These are phyloP conservation scores for Myriangium duriaei DNA, from an alignment of 2,329 filamentous ascomycete species.

Conservation along the genomic window DNA sequence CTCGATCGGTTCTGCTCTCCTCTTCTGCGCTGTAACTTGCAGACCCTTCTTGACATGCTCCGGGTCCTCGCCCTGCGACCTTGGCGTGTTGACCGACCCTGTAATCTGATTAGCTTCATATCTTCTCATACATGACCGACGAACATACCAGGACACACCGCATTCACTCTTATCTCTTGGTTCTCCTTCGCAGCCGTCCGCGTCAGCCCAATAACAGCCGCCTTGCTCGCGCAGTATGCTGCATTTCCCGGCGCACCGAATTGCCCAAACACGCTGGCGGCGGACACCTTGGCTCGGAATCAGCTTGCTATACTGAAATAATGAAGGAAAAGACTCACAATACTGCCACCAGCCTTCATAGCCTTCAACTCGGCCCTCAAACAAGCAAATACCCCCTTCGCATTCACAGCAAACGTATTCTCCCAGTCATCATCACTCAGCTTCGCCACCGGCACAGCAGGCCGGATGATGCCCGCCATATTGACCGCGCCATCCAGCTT, in stretches of 20 bases:
- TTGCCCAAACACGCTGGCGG: constrained; percentile 30
- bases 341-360: constrained; percentile 39
- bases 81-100: constrained; percentile 4
- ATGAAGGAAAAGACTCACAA: constrained; percentile 29
- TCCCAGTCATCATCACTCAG: constrained; percentile 26
- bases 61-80: constrained; percentile 3
- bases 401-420: constrained; percentile 22
- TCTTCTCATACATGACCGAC: not conserved
- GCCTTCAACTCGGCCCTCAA: constrained; percentile 35
- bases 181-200: constrained; percentile 14
- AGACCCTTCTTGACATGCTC: constrained; percentile 1
- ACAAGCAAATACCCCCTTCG: constrained; percentile 30
- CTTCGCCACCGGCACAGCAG: not conserved
- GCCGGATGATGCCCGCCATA: constrained; percentile 27
- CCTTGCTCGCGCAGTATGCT: constrained; percentile 19
- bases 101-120: not conserved
- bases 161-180: constrained; percentile 16
- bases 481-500: constrained; percentile 32
- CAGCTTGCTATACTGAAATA: too few relatives aligned
- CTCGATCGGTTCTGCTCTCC: constrained; percentile 19
- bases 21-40: constrained; percentile 11
- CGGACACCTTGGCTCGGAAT: constrained; percentile 26
- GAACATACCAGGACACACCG: constrained; percentile 2
- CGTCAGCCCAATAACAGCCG: constrained; percentile 17
- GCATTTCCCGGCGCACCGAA: constrained; percentile 19